These are phyloP conservation scores for Cantharellus anzutake DNA, from an alignment of 768 basidiomycete species.

Conservation along the genomic window DNA sequence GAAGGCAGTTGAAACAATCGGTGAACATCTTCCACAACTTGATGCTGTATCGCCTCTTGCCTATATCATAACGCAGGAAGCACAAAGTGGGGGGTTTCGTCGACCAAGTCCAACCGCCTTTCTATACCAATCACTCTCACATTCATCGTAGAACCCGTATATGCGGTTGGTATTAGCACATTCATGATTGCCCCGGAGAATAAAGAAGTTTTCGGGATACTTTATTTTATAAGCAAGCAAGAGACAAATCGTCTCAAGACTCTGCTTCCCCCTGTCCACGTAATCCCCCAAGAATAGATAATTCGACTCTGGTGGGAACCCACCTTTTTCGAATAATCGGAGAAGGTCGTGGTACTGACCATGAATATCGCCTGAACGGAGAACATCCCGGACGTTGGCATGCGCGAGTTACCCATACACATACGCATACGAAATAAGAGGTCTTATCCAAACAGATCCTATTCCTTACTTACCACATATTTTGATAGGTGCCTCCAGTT, in stretches of 20 bases:
- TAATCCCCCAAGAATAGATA: slow-evolving; percentile 99
- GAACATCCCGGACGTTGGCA: not conserved
- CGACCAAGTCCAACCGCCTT: not conserved
- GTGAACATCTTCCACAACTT: slow-evolving; percentile 99
- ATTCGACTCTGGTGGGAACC: slow-evolving; percentile 99
- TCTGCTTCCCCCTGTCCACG: slow-evolving; percentile 98
- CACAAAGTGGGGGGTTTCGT: not conserved
- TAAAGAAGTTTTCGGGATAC: slow-evolving; percentile 99
- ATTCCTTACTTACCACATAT: slow-evolving; percentile 66
- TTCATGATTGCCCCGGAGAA: slow-evolving; percentile 96
- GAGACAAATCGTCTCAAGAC: slow-evolving; percentile 97
- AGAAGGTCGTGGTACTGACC: slow-evolving; percentile 99
- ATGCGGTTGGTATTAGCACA: slow-evolving; percentile 99
- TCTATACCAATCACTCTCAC: slow-evolving; percentile 29
- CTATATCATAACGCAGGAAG: slow-evolving; percentile 22
- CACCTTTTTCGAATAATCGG: slow-evolving; percentile 95
- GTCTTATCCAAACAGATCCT: too few species aligned
- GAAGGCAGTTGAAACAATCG: slow-evolving; percentile 98
- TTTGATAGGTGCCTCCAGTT: slow-evolving; percentile 98
- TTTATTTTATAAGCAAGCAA: slow-evolving; percentile 99
- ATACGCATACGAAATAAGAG: too few species aligned
- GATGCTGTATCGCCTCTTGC: slow-evolving; percentile 99
- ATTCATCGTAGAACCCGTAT: slow-evolving; percentile 99
- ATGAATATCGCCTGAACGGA: slow-evolving; percentile 74
- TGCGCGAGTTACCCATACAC: too few species aligned